Conservation (phyloP, 2,329 filamentous ascomycete species). For the Colletotrichum sp. region DNA sequence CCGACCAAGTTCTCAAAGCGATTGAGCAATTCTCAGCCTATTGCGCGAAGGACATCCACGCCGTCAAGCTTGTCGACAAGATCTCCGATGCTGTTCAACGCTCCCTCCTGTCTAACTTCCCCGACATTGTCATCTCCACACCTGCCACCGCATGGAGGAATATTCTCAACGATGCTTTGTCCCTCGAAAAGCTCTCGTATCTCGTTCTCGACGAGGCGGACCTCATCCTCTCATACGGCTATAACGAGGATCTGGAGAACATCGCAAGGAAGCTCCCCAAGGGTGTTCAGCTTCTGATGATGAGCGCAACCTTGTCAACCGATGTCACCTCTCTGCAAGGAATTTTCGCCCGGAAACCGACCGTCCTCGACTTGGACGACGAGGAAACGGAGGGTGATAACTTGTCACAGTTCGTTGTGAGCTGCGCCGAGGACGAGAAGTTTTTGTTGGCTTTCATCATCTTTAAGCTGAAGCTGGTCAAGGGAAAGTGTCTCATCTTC, state of each 20-base stretch:
- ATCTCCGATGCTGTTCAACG: constrained; percentile 88
- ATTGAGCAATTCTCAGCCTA: constrained; percentile 80
- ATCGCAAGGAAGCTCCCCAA: constrained; percentile 80
- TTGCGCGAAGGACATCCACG: constrained; percentile 82
- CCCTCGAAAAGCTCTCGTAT: constrained; percentile 73
- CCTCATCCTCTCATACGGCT: constrained; percentile 90
- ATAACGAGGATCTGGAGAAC: constrained; percentile 85
- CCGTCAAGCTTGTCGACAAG: constrained; percentile 88
- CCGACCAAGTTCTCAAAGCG: constrained; percentile 84
- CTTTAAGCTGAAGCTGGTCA: constrained; percentile 92
- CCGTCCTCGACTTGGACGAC: constrained; percentile 81
- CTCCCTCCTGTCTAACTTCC: constrained; percentile 82
- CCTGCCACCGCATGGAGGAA: constrained; percentile 84
- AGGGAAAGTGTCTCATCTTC: constrained; percentile 79
- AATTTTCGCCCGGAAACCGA: constrained; percentile 83
- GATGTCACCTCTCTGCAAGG: constrained; percentile 87
- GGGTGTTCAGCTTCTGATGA: constrained; percentile 87
- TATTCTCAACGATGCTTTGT: constrained; percentile 74
- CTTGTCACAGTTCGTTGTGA: constrained; percentile 87
- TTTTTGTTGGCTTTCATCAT: constrained; percentile 93
- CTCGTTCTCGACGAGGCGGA: constrained; percentile 95
- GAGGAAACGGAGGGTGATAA: constrained; percentile 77
- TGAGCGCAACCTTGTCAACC: constrained; percentile 89
- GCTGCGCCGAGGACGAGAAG: constrained; percentile 95
- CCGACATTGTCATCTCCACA: constrained; percentile 90